phyloP scores from a whole-genome alignment of 1,139 yeast species.

The Debaryomyces coudertii region DNA sequence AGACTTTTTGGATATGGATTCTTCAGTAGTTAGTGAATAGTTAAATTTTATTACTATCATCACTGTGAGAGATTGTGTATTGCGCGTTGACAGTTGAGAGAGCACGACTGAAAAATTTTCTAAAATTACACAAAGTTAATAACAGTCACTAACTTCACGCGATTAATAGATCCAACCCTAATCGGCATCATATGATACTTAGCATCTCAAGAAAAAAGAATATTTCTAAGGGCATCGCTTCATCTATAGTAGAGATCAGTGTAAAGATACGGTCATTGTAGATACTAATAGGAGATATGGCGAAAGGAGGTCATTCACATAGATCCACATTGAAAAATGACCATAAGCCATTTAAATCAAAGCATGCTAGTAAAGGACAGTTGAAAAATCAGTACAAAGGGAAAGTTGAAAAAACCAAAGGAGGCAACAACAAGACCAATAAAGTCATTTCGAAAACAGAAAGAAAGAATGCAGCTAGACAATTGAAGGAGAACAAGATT shows the following conservation, averaged over 20 bases:
- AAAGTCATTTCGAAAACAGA: conserved; percentile 64
- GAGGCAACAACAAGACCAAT: conserved; percentile 39
- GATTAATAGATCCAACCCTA: neutral
- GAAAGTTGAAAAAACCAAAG: conserved; percentile 68
- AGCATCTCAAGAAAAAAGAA: neutral
- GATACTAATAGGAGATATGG: conserved; percentile 41
- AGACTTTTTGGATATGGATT: conserved; percentile 8
- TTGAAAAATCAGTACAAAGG: conserved; percentile 81
- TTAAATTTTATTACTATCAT: conserved; percentile 3
- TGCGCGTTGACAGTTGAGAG: conserved; percentile 5
- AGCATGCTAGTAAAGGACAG: conserved; percentile 89
- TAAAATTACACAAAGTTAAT: conserved; percentile 13
- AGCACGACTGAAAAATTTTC: conserved; percentile 16
- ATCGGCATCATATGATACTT: neutral
- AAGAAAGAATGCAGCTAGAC: conserved; percentile 79
- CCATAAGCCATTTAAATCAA: conserved; percentile 88
- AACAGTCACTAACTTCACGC: conserved; percentile 1
- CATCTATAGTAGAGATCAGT: conserved; percentile 3
- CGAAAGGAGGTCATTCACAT: conserved; percentile 71
- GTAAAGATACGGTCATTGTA: conserved; percentile 1
- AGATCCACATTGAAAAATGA: conserved; percentile 80
- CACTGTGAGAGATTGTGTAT: conserved; percentile 1
- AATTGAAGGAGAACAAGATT: conserved; percentile 74
- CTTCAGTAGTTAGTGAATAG: conserved; percentile 1
- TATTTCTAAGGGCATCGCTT: conserved; percentile 1